Evolutionary conservation across 768 basidiomycete species (phyloP), one percentile per base, ranked within the genome.

Genomic region (Tylopilus rubrobrunneus): DNA sequence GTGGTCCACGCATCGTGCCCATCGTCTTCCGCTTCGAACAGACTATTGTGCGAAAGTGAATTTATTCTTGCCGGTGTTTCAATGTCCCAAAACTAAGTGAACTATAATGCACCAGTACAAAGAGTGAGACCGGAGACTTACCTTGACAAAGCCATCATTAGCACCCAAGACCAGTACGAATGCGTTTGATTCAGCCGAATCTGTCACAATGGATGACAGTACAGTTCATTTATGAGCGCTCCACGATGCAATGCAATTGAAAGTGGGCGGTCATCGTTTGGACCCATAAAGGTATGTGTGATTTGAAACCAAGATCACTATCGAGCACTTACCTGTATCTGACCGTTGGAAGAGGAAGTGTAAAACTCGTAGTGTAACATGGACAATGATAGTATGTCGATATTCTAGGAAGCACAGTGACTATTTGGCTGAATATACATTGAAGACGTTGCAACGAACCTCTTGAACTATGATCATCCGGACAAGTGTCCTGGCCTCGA

Each of bases 381-480:
- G 0, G 89, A 84, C 65, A 98, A 74, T 0, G 91, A 83, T 50
- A 98, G 72, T 39, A 97, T 84, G 64, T 96, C 96, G 25, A 86
- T 77, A 36, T 83, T 80, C 87, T 90, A 52, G 5, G 41, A 41
- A 43, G 14, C 3, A 29, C 36, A 12, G 47, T 54, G 45, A 53
- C 19, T 17, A 40, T 42, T 9, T 41, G 9, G 23, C 41, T 21
- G 8, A 25, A 51, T 41, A 54, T 7, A 29, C 23, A 10, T 17
- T 45, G 48, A 45, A 19, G 19, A 0, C 41, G 3, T 10, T 44
- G 49, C 29, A 25, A 33, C 74, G 15, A 45, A 88, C 89, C 74
- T 93, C 89, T 59, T 91, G 85, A 1, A 90, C 86, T 17, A 94
- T 86, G 52, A 98, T 87, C 0, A 85, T 92, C 47, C 96, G 76